Base-by-base conservation (phyloP, 148 eudicot species). In the Dianthus caryophyllus region DNA sequence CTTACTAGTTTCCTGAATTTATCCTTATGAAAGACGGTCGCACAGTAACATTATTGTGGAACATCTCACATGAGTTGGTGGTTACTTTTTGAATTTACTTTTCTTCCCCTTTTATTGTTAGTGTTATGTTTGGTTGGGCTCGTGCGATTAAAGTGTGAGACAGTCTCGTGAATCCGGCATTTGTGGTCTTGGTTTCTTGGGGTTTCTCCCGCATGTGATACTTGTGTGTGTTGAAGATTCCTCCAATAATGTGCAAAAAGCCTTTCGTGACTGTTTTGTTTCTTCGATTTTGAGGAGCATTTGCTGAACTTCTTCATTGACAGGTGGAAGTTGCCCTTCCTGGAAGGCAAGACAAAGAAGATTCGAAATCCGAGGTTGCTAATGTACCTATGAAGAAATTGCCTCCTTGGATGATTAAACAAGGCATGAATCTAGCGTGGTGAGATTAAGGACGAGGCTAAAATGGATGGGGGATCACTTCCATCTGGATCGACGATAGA, bases 361-460 rank as follows among this genome's bases (percentile, higher is more conserved):
- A 79, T 67, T 47, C 73, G 17, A 89, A 85, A 77, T 36, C 90
- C 13, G 88, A 69, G 11, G 66, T 57, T 66, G 15, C 81, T 50
- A 73, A 29, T 77, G 54, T 69, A 68, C 81, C 88, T 26, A 81
- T 70, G 88, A 95, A 90, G 80, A 89, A 88, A 54, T 75, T 90
- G 80, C 99, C 99, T 78, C 99, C 97, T 36, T 95, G 99, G 99
- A 90, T 95, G 99, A 88, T 90, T 57, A 90, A 63, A 69, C 79
- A 90, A 81, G 89, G 96, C 39, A 95, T 95, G 99, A 85, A 84
- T 39, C 88, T 90, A 90, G 76, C 99, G 96, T 54, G 97, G 97
- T 43, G 93, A 84, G 79, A 64, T 80, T 24, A 80, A 84, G 79
- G 78, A 78, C 47, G 97, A 90, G 73, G 24, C 65, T 15, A 88